Percentiles rank a stretch among this genome's conserved stretches.
Conservation (phyloP, 2,329 filamentous ascomycete genomes). For the Neonectria ditissima region DNA sequence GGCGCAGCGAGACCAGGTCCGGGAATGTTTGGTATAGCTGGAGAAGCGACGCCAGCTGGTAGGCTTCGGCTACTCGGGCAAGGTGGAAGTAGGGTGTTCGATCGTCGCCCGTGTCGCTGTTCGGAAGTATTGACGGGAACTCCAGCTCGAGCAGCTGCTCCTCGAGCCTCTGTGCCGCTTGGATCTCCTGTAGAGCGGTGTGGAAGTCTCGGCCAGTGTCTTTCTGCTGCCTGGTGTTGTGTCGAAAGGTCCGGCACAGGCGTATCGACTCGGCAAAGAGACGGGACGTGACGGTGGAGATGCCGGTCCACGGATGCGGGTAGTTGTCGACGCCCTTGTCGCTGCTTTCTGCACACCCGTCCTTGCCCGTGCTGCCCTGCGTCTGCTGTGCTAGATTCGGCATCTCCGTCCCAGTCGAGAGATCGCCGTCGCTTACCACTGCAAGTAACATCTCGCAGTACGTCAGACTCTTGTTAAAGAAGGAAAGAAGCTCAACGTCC, state of each 20-base stretch:
- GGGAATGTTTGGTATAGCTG: slow-evolving; percentile 57
- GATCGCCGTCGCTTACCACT: slow-evolving; percentile 49
- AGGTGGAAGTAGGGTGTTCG: slow-evolving; percentile 48
- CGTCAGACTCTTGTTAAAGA: slow-evolving; percentile 53
- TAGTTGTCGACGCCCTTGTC: slow-evolving; percentile 33
- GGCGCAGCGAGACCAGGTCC: slow-evolving; percentile 48
- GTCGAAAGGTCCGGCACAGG: slow-evolving; percentile 52
- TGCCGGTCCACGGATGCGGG: slow-evolving; percentile 55
- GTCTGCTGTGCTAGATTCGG: background rate
- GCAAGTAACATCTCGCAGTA: slow-evolving; percentile 58
- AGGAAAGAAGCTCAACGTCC: slow-evolving; percentile 48
- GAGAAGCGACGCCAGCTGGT: slow-evolving; percentile 52
- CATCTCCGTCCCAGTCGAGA: background rate
- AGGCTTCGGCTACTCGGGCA: slow-evolving; percentile 53
- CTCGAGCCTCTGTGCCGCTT: slow-evolving; percentile 49
- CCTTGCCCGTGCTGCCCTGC: background rate
- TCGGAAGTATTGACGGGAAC: slow-evolving; percentile 26
- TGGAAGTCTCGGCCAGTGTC: slow-evolving; percentile 47
- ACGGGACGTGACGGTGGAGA: slow-evolving; percentile 49
- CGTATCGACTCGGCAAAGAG: slow-evolving; percentile 52
- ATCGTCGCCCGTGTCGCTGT: slow-evolving; percentile 49
- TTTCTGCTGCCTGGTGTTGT: slow-evolving; percentile 35
- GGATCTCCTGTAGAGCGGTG: slow-evolving; percentile 34
- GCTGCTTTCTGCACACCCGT: background rate
- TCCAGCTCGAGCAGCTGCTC: slow-evolving; percentile 50